These are phyloP conservation scores for Purshia tridentata DNA, from an alignment of 306 rosid genomes.

Conservation along the genomic window DNA sequence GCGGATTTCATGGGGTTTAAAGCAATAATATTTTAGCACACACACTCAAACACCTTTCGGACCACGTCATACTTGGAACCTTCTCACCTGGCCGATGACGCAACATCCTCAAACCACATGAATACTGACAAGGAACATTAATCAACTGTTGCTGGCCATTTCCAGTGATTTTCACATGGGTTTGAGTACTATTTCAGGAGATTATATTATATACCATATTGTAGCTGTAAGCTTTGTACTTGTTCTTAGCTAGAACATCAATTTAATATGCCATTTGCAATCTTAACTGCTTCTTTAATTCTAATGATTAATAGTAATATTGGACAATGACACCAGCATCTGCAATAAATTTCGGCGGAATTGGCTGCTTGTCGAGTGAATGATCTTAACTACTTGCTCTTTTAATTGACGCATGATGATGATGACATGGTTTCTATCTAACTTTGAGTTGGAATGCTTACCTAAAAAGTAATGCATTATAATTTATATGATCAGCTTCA, in stretches of 20 bases:
- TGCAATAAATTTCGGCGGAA: neutral
- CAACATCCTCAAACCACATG: constrained; percentile 11
- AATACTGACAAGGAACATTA: neutral
- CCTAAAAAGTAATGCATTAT: neutral
- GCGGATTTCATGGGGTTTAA: constrained; percentile 5
- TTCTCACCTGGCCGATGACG: constrained; percentile 11
- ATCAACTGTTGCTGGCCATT: constrained; percentile 9
- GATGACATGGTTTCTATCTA: neutral
- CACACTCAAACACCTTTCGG: neutral
- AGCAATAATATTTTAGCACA: no score
- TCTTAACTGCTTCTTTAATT: neutral
- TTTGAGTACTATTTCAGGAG: neutral
- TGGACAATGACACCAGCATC: constrained; percentile 3
- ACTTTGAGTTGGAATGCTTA: neutral
- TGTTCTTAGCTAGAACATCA: neutral
- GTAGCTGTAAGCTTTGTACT: neutral
- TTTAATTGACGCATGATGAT: neutral
- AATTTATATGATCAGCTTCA: neutral
- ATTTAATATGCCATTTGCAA: neutral
- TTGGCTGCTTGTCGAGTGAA: neutral
- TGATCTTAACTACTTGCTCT: neutral
- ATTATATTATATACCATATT: neutral
- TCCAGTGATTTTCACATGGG: constrained; percentile 8
- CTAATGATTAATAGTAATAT: neutral
- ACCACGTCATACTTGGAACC: neutral